A percentile compares a stretch with the other conserved stretches of the same genome.
Evolutionary conservation across 2,329 filamentous ascomycete species (phyloP).

Genomic region (Cercospora citrullina): DNA sequence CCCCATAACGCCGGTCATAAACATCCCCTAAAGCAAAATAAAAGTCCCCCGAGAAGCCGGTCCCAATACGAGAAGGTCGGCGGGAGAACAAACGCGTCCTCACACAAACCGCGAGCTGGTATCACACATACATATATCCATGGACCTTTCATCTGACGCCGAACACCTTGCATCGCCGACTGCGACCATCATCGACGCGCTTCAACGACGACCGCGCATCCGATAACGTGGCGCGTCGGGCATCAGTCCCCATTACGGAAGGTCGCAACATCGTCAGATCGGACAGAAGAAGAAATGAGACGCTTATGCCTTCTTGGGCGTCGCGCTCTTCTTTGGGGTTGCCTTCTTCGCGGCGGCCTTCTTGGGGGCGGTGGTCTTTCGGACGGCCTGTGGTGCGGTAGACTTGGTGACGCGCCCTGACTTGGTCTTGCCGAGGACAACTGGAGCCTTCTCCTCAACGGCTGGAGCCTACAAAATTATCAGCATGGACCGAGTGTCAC

Average conservation of each 20-base stretch:
- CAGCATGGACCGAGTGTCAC: constrained; percentile 16
- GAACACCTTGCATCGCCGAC: constrained; percentile 13
- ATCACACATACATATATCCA: constrained; percentile 21
- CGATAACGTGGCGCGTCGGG: constrained; percentile 15
- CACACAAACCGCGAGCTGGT: constrained; percentile 15
- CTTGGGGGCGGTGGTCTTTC: constrained; percentile 46
- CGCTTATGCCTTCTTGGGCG: constrained; percentile 36
- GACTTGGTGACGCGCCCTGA: constrained; percentile 80
- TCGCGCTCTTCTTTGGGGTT: constrained; percentile 51
- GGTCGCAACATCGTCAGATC: constrained; percentile 12
- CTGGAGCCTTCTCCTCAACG: constrained; percentile 65
- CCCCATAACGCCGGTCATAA: constrained; percentile 19
- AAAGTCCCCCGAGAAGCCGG: constrained; percentile 3
- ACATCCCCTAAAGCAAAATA: constrained; percentile 18
- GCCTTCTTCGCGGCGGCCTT: constrained; percentile 41
- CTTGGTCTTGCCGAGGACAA: constrained; percentile 78
- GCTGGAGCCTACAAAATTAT: constrained; percentile 57
- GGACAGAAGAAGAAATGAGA: constrained; percentile 15
- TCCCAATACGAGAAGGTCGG: constrained; percentile 12
- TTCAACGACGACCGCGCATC: background rate
- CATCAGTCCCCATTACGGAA: constrained; percentile 8
- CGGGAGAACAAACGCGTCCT: constrained; percentile 14
- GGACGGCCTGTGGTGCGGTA: constrained; percentile 48
- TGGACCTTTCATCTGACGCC: constrained; percentile 18
- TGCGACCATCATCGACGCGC: constrained; percentile 7